Evolutionary conservation across 345 rosid species (phyloP).

Genomic region (Arabidopsis thaliana): TAIR10.1 NC_003074.8:9416001-9416500

Average conservation of each 20-base stretch:
- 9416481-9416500: conserved; percentile 23
- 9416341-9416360: conserved; percentile 36
- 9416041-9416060: too few species aligned
- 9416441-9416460: conserved; percentile 32
- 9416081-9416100: background rate
- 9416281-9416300: conserved; percentile 20
- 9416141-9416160: background rate
- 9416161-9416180: background rate
- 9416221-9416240: conserved; percentile 21
- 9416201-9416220: conserved; percentile 32
- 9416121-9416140: background rate
- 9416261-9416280: conserved; percentile 8
- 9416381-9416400: conserved; percentile 28
- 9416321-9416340: conserved; percentile 24
- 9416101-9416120: background rate
- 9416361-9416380: conserved; percentile 33
- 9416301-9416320: background rate
- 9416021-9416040: too few species aligned
- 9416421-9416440: conserved; percentile 39
- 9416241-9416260: conserved; percentile 33
- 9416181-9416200: conserved; percentile 18
- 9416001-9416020: too few species aligned
- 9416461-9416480: conserved; percentile 38
- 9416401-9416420: conserved; percentile 23
- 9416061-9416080: too few species aligned